Evolutionary conservation across 1,284 basidiomycete genomes (phyloP).

Genomic region (Puccinia horiana): DNA sequence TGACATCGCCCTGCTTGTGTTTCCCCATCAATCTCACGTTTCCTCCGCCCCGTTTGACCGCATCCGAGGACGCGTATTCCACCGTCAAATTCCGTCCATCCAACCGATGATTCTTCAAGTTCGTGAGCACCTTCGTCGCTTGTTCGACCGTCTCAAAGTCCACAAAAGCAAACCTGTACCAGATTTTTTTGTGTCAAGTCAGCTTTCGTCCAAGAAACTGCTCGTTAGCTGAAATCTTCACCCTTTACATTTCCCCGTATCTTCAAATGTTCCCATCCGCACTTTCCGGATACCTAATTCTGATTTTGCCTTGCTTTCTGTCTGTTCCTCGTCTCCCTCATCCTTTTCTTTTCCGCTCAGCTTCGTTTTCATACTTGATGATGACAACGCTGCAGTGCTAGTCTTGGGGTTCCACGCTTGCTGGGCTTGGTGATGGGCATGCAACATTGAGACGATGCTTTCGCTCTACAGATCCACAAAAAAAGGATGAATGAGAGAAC

Average conservation of each 20-base stretch:
- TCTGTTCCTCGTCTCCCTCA: background rate
- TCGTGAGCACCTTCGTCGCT: constrained; percentile 78
- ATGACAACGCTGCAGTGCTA: background rate
- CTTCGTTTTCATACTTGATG: background rate
- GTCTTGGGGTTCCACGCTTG: constrained; percentile 13
- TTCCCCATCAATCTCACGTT: background rate
- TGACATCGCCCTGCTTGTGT: background rate
- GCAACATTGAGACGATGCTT: constrained; percentile 53
- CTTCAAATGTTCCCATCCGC: constrained; percentile 92
- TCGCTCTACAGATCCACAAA: constrained; percentile 50
- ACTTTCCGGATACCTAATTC: constrained; percentile 76
- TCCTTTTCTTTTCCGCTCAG: background rate
- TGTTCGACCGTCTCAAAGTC: constrained; percentile 79
- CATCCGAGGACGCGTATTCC: constrained; percentile 67
- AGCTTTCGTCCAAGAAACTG: background rate
- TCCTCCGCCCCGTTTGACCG: constrained; percentile 39
- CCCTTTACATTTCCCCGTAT: constrained; percentile 93
- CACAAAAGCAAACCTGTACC: constrained; percentile 82
- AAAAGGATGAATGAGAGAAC: background rate
- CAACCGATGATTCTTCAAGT: constrained; percentile 78
- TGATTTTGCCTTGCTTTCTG: background rate
- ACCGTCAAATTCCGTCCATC: constrained; percentile 81
- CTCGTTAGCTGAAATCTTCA: constrained; percentile 60
- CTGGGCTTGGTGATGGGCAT: constrained; percentile 50
- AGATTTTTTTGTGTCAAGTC: background rate